phyloP scores from a whole-genome alignment of 2,329 filamentous ascomycete species.

The Neopestalotiopsis sp. region DNA sequence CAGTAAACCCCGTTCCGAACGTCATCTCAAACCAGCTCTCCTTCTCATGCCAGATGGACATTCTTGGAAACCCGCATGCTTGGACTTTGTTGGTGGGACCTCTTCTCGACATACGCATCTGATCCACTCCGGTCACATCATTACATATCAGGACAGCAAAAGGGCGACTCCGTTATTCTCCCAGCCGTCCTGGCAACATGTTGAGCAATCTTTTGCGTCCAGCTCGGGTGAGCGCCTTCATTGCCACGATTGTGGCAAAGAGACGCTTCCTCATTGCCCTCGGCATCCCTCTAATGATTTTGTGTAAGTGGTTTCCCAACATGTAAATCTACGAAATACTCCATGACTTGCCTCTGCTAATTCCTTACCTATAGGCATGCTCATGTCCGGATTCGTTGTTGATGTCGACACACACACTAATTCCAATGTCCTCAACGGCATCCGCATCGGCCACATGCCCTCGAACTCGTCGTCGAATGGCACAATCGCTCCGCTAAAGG shows the following conservation, averaged over 20 bases:
- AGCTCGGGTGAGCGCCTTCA: neutral
- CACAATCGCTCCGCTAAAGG: neutral
- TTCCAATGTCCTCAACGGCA: slow-evolving; percentile 3
- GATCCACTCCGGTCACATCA: neutral
- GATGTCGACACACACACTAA: slow-evolving; percentile 8
- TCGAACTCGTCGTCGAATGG: slow-evolving; percentile 12
- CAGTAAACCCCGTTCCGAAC: neutral
- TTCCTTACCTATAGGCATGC: neutral
- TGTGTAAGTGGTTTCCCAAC: slow-evolving; percentile 2
- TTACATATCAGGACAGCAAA: neutral
- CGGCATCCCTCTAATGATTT: slow-evolving; percentile 7
- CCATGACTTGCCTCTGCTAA: neutral
- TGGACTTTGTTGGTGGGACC: neutral
- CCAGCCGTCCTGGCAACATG: neutral
- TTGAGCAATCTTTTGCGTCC: neutral
- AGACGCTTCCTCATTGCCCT: slow-evolving; percentile 16
- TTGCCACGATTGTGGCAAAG: slow-evolving; percentile 11
- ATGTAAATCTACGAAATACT: neutral
- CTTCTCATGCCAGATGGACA: neutral
- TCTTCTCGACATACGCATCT: slow-evolving; percentile 1
- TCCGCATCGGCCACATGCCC: slow-evolving; percentile 10
- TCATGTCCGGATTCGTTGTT: slow-evolving; percentile 15
- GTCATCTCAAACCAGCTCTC: neutral
- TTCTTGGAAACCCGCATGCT: neutral
- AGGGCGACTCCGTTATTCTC: neutral